These are phyloP conservation scores for Xerocomus potaroensis DNA, from an alignment of 768 basidiomycete species.

Conservation along the genomic window DNA sequence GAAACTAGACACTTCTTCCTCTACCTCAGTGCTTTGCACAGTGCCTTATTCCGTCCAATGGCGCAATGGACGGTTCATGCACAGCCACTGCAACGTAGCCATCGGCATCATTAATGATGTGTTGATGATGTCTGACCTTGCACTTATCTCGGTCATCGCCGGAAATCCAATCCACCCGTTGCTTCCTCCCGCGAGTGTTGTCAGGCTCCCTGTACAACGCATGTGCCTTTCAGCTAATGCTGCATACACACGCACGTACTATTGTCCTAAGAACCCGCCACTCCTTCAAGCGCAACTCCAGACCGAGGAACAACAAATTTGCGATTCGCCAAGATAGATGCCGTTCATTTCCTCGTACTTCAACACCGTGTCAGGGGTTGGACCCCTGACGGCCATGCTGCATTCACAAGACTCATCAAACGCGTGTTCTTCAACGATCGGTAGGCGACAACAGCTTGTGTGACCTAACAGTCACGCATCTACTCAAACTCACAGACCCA, in stretches of 20 bases:
- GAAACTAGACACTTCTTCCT: neutral
- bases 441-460: constrained; percentile 3
- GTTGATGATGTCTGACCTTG: constrained; percentile 5
- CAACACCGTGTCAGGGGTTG: constrained; percentile 12
- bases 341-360: constrained; percentile 22
- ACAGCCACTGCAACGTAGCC: constrained; percentile 12
- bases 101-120: constrained; percentile 6
- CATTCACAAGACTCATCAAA: constrained; percentile 20
- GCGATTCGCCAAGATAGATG: constrained; percentile 18
- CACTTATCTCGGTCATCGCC: constrained; percentile 24
- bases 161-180: neutral
- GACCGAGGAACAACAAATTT: constrained; percentile 11
- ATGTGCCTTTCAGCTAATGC: no score
- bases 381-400: constrained; percentile 24
- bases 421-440: constrained; percentile 13
- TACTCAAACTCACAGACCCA: neutral
- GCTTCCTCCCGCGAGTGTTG: constrained; percentile 21
- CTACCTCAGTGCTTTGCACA: constrained; percentile 5
- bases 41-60: constrained; percentile 7
- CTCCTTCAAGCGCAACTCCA: constrained; percentile 5
- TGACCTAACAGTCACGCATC: neutral
- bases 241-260: no score
- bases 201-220: neutral
- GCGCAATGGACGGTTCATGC: constrained; percentile 4
- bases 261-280: no score